A percentile compares a stretch with the other conserved stretches of the same genome.
Evolutionary conservation across 2,329 filamentous ascomycete genomes (phyloP).

Genomic region (Botrytis squamosa): DNA sequence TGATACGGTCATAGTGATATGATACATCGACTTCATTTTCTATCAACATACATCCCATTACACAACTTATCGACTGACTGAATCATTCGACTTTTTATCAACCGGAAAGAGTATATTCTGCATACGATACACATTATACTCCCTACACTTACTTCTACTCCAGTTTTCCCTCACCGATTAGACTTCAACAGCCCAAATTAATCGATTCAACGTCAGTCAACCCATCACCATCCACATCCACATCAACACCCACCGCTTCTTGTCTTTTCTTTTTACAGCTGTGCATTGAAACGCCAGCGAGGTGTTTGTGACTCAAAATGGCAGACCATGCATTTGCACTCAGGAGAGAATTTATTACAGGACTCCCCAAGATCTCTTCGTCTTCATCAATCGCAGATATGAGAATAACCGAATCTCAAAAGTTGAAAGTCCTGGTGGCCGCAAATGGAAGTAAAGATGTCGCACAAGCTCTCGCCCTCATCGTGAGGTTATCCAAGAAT

Average conservation of each 20-base stretch:
- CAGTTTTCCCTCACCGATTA: not conserved
- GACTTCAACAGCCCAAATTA: not conserved
- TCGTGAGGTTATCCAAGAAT: constrained; percentile 66
- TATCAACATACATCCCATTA: not conserved
- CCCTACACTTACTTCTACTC: not conserved
- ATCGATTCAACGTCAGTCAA: not conserved
- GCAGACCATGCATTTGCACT: constrained; percentile 26
- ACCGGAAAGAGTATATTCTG: not conserved
- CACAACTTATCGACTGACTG: not conserved
- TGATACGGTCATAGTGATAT: not conserved
- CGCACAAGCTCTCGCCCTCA: constrained; percentile 63
- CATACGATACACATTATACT: not conserved
- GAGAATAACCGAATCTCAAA: constrained; percentile 50
- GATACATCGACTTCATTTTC: not conserved
- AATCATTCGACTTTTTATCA: not conserved
- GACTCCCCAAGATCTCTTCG: constrained; percentile 30
- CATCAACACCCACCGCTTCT: constrained; percentile 17
- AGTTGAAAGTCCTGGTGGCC: constrained; percentile 62
- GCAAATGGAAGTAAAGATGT: constrained; percentile 65
- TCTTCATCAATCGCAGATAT: constrained; percentile 37
- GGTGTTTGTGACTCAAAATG: constrained; percentile 22
- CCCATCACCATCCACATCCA: not conserved
- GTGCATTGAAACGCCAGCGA: constrained; percentile 1
- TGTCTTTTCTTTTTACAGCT: not conserved
- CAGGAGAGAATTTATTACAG: constrained; percentile 23